These are phyloP conservation scores for Rossbeevera mucosa DNA, from an alignment of 768 basidiomycete species.

Conservation along the genomic window DNA sequence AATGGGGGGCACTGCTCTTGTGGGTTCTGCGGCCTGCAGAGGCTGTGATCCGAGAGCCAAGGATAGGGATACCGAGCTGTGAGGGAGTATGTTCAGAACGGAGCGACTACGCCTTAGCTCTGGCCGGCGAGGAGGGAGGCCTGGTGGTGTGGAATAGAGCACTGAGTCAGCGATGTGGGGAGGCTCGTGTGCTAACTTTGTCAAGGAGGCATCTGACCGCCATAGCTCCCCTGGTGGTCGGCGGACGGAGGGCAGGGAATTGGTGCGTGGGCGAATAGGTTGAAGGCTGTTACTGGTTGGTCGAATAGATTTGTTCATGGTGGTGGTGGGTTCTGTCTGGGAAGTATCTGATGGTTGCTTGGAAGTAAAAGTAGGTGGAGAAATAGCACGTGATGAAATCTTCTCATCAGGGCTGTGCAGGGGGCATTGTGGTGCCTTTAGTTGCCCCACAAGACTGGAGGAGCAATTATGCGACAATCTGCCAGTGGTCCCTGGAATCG, in stretches of 20 bases:
- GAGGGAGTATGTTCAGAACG: background rate
- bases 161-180: background rate
- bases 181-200: slow-evolving; percentile 1
- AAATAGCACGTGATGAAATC: slow-evolving; percentile 8
- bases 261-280: slow-evolving; percentile 12
- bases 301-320: slow-evolving; percentile 4
- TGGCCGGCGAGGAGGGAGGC: slow-evolving; percentile 12
- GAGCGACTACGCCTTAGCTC: slow-evolving; percentile 9
- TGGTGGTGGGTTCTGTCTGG: background rate
- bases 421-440: slow-evolving; percentile 1
- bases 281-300: slow-evolving; percentile 11
- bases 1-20: slow-evolving; percentile 24
- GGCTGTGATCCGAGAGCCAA: slow-evolving; percentile 27
- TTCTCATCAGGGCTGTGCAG: slow-evolving; percentile 10
- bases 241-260: slow-evolving; percentile 12
- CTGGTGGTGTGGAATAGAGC: slow-evolving; percentile 18
- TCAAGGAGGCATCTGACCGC: slow-evolving; percentile 14
- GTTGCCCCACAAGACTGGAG: slow-evolving; percentile 4
- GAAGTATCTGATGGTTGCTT: slow-evolving; percentile 1
- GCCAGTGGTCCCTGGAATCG: background rate
- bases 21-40: slow-evolving; percentile 16
- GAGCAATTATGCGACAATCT: background rate
- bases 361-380: slow-evolving; percentile 11
- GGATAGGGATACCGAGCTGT: slow-evolving; percentile 18
- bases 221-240: slow-evolving; percentile 20